Conservation (phyloP, 2,329 filamentous ascomycete genomes). For the Pseudogymnoascus sp. region DNA sequence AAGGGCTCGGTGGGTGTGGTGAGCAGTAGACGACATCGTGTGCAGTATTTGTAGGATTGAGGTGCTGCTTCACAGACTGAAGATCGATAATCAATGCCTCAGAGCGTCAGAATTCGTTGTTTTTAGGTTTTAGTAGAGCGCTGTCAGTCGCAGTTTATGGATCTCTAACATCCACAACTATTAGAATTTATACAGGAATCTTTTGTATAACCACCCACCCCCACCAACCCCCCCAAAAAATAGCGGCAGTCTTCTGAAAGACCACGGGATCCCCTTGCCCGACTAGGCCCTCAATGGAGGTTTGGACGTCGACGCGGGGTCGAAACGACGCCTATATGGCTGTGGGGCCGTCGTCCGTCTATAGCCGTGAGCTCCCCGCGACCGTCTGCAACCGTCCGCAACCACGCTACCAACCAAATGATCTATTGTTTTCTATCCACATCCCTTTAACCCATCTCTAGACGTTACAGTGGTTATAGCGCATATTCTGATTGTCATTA, state of each 20-base stretch:
- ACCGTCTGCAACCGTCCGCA: not conserved
- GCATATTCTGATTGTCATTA: not conserved
- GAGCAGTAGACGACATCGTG: not conserved
- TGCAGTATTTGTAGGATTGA: not conserved
- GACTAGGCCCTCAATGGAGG: not conserved
- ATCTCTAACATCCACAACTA: not conserved
- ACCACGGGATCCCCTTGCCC: not conserved
- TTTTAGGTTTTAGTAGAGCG: not conserved
- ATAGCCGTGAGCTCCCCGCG: not conserved
- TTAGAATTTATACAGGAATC: not conserved
- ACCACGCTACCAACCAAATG: not conserved
- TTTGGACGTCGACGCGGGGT: not conserved
- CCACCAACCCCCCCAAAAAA: not conserved
- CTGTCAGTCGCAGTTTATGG: not conserved
- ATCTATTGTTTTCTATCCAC: not conserved
- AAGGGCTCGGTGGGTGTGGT: not conserved
- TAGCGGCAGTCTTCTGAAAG: not conserved
- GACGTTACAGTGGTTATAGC: not conserved
- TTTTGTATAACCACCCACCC: not conserved
- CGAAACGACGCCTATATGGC: not conserved
- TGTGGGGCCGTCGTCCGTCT: not conserved
- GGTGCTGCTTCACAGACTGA: not conserved
- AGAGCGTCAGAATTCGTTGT: not conserved
- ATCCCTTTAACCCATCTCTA: not conserved
- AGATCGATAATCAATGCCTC: not conserved